These are phyloP conservation scores for Psilocybe mexicana DNA, from an alignment of 1,284 basidiomycete genomes.

Conservation along the genomic window DNA sequence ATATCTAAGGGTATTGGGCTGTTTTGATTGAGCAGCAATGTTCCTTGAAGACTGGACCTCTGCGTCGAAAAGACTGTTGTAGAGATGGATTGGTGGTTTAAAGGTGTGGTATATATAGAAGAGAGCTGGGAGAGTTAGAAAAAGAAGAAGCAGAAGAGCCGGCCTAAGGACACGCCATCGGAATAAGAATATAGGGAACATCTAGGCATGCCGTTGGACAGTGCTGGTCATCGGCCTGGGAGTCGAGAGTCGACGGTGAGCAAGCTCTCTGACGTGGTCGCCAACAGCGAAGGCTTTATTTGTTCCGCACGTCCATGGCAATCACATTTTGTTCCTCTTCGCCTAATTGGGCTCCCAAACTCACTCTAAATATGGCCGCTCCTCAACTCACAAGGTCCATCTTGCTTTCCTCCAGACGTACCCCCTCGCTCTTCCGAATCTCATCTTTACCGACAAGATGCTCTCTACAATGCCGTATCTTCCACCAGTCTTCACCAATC, in stretches of 20 bases:
- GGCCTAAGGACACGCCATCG: slow-evolving; percentile 18
- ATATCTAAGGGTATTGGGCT: slow-evolving; percentile 31
- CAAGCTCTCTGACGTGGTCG: too few species aligned
- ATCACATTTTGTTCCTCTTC: background rate
- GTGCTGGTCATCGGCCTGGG: too few species aligned
- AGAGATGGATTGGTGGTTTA: slow-evolving; percentile 35
- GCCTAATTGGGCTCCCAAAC: background rate
- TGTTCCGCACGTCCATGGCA: background rate
- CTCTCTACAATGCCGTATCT: background rate
- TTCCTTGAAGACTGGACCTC: slow-evolving; percentile 30
- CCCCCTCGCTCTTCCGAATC: background rate
- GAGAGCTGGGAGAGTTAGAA: slow-evolving; percentile 15
- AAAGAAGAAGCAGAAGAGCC: slow-evolving; percentile 21
- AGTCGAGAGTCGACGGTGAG: too few species aligned
- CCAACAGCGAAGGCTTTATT: background rate
- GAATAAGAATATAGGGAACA: slow-evolving; percentile 13
- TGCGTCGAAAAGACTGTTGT: slow-evolving; percentile 27
- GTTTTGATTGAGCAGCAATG: slow-evolving; percentile 23
- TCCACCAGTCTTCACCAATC: background rate
- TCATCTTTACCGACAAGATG: background rate
- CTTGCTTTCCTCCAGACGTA: slow-evolving; percentile 5
- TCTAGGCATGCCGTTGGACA: background rate
- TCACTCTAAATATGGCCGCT: slow-evolving; percentile 3
- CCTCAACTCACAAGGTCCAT: slow-evolving; percentile 1
- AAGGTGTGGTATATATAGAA: slow-evolving; percentile 31